phyloP scores from a whole-genome alignment of 768 basidiomycete species.

The Suillus plorans region DNA sequence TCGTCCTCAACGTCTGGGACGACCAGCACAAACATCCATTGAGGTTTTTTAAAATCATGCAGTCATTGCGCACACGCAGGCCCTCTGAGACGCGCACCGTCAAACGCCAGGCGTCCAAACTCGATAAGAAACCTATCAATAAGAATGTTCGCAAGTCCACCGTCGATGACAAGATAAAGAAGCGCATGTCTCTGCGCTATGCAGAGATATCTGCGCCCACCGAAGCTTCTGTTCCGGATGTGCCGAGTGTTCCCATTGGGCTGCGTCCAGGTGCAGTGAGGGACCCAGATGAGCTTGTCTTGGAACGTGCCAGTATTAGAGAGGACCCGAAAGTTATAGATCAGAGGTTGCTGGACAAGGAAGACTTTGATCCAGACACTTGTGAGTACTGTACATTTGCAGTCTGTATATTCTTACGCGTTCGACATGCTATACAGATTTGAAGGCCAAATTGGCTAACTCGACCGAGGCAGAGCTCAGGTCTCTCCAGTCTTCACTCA shows the following conservation, averaged over 20 bases:
- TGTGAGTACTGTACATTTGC: constrained; percentile 53
- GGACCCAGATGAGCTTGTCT: constrained; percentile 50
- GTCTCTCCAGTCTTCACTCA: constrained; percentile 74
- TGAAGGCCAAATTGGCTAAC: constrained; percentile 86
- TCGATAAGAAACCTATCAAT: constrained; percentile 27
- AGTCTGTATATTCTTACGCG: constrained; percentile 2
- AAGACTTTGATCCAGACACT: constrained; percentile 84
- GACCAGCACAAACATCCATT: not conserved
- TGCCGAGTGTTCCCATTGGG: constrained; percentile 56
- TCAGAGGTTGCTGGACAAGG: constrained; percentile 63
- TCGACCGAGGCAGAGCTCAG: constrained; percentile 82
- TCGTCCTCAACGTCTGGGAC: not conserved
- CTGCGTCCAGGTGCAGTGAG: constrained; percentile 35
- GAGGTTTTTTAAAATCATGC: constrained; percentile 37
- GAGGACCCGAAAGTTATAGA: constrained; percentile 66
- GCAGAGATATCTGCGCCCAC: constrained; percentile 80
- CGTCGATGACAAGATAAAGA: constrained; percentile 91
- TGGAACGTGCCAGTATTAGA: constrained; percentile 33
- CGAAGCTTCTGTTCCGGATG: constrained; percentile 50
- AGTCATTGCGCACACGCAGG: constrained; percentile 54
- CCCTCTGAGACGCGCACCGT: constrained; percentile 43
- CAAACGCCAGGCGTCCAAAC: constrained; percentile 33
- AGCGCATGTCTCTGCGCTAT: constrained; percentile 94
- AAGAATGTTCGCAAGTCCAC: constrained; percentile 46
- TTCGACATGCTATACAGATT: constrained; percentile 40